These are phyloP conservation scores for Leishmania tropica DNA, from an alignment of 208 protist genomes.

Conservation along the genomic window DNA sequence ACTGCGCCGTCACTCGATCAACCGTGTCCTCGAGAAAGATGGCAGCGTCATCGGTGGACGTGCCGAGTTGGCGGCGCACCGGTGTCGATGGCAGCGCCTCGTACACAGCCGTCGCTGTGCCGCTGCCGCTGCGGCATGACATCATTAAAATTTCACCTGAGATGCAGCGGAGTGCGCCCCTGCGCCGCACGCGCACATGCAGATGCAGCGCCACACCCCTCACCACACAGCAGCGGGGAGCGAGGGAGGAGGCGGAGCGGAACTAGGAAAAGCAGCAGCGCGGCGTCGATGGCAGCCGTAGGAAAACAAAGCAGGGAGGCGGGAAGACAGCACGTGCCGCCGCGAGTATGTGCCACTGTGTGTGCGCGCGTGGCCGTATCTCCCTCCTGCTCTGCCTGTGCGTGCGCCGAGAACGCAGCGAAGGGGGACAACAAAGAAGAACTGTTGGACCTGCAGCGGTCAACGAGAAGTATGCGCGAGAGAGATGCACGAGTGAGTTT, in stretches of 20 bases:
- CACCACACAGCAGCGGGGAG: neutral
- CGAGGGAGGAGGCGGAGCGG: neutral
- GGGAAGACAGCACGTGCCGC: neutral
- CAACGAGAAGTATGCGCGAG: neutral
- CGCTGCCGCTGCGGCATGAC: neutral
- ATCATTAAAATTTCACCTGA: neutral
- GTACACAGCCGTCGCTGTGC: slow-evolving; percentile 7
- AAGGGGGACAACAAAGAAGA: neutral
- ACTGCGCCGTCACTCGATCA: slow-evolving; percentile 65
- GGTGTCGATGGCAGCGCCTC: slow-evolving; percentile 19
- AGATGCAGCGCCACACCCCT: neutral
- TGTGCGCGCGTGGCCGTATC: neutral
- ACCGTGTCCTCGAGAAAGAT: slow-evolving; percentile 88
- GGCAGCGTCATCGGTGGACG: slow-evolving; percentile 77
- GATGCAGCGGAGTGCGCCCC: neutral
- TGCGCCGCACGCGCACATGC: neutral
- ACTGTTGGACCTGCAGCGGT: neutral
- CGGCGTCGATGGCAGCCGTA: neutral
- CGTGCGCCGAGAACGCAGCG: neutral
- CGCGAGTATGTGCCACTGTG: neutral
- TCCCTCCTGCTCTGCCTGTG: neutral
- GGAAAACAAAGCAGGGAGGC: neutral
- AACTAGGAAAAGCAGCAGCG: neutral
- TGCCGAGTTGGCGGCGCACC: slow-evolving; percentile 57
- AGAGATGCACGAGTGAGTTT: neutral